Evolutionary conservation across 352 stramenopile genomes (phyloP), one percentile per base, ranked within the genome.

Genomic region (Pythium rishiriense): DNA sequence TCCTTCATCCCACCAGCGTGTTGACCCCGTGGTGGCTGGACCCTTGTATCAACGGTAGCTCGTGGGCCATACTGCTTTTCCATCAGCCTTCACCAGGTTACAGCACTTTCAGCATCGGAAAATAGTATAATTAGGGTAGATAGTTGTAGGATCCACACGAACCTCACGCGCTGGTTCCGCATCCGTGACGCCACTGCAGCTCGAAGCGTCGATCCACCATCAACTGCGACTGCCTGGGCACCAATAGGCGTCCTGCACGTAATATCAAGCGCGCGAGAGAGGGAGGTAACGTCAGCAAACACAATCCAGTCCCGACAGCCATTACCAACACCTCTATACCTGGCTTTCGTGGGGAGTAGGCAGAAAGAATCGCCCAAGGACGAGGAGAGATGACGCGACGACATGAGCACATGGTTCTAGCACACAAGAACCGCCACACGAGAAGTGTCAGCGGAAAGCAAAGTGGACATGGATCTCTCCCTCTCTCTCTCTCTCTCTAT

Each of bases 331-430:
- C 12, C 5, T 21, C 15, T 17, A n/a, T 58, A 88, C 79, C 81
- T 81, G 28, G 73, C 66, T 64, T 93, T 91, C 1, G 79, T 79
- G 4, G 87, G 87, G 24, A 95, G 58, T 22, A 95, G 51, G 67
- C 83, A 95, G 58, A 95, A 95, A 11, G 87, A 95, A 63, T 95
- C 87, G 9, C 87, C 87, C 5, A 95, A 61, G 2, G 85, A 90
- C 33, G 87, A 95, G 19, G 85, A 93, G 9, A 93, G 68, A 57
- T 93, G 85, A 8, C 83, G 73, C 10, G 85, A 93, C 28, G 83
- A 87, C 76, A 90, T 89, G 4, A 93, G 60, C 43, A 92, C 48
- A 25, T 91, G 87, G 43, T 69, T 82, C 43, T 71, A 49, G 4
- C 6, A 19, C 2, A n/a, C 8, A 43, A 19, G 19, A 7, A 42